A percentile compares a stretch with the other conserved stretches of the same genome.
Evolutionary conservation across 2,329 filamentous ascomycete species (phyloP).

Genomic region (Xylaria sp.): DNA sequence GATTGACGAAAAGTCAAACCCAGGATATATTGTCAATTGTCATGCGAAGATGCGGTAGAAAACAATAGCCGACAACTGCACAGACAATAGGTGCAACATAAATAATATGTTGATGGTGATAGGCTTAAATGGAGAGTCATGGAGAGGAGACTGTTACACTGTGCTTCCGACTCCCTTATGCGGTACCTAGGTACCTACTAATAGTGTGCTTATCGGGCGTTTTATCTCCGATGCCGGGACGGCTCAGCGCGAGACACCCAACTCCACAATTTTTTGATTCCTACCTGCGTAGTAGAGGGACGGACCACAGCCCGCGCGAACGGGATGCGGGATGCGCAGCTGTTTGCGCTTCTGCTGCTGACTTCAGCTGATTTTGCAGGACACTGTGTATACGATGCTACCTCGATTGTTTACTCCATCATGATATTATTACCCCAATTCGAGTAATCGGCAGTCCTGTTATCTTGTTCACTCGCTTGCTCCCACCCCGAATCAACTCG

Average conservation of each 20-base stretch:
- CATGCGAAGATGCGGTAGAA: not conserved
- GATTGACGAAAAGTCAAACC: not conserved
- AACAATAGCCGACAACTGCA: not conserved
- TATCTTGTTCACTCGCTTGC: not conserved
- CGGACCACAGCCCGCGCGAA: not conserved
- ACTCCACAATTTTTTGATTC: conserved; percentile 18
- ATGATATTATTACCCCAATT: conserved; percentile 16
- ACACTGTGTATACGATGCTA: conserved; percentile 11
- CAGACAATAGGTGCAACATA: not conserved
- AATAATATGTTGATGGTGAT: conserved; percentile 15
- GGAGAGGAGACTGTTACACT: not conserved
- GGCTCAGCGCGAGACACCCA: not conserved
- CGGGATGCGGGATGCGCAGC: not conserved
- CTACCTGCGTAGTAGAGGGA: not conserved
- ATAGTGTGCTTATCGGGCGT: conserved; percentile 20
- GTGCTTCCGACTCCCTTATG: not conserved
- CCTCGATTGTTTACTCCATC: not conserved
- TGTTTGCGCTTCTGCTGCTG: too few relatives aligned
- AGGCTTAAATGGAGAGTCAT: conserved; percentile 5
- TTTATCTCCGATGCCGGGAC: conserved; percentile 34
- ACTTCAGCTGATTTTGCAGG: not conserved
- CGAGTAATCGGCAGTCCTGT: not conserved
- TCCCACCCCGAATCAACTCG: conserved; percentile 12
- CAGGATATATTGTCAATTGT: not conserved
- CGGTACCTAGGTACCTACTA: not conserved